These are phyloP conservation scores for Lumnitzera littorea DNA, from an alignment of 345 rosid species.

Conservation along the genomic window DNA sequence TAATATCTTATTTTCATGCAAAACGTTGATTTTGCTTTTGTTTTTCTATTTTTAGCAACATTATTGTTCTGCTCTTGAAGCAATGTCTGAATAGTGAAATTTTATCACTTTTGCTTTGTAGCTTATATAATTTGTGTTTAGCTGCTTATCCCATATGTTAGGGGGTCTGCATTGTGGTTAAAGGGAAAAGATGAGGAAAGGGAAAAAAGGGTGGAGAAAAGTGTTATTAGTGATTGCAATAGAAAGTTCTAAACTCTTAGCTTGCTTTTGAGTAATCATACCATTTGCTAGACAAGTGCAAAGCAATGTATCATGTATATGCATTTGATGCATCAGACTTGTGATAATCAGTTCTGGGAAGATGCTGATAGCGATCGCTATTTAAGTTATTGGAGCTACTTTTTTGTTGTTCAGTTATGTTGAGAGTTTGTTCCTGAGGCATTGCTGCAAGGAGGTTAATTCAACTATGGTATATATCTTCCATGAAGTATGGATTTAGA, in stretches of 20 bases:
- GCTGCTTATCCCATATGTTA: not conserved
- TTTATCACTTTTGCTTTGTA: not conserved
- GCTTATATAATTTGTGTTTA: not conserved
- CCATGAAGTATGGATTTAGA: slow-evolving; percentile 36
- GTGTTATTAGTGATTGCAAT: too few species aligned
- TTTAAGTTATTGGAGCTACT: too few species aligned
- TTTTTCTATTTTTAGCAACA: slow-evolving; percentile 4
- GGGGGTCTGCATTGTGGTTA: slow-evolving; percentile 22
- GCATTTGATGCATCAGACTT: too few species aligned
- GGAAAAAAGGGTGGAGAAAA: not conserved
- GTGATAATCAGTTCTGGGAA: too few species aligned
- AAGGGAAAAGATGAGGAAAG: not conserved
- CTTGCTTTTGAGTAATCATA: too few species aligned
- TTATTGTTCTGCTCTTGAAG: not conserved
- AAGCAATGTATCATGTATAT: too few species aligned
- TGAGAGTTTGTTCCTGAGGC: slow-evolving; percentile 2
- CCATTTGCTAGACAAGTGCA: too few species aligned
- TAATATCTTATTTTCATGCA: not conserved
- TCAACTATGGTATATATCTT: slow-evolving; percentile 8
- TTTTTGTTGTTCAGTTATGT: slow-evolving; percentile 1
- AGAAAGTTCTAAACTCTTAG: too few species aligned
- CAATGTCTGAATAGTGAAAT: not conserved
- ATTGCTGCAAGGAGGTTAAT: slow-evolving; percentile 23
- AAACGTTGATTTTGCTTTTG: not conserved
- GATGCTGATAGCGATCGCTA: too few species aligned